Base-by-base conservation (phyloP, 495 filamentous ascomycete species). In the Tirmania nivea region DNA sequence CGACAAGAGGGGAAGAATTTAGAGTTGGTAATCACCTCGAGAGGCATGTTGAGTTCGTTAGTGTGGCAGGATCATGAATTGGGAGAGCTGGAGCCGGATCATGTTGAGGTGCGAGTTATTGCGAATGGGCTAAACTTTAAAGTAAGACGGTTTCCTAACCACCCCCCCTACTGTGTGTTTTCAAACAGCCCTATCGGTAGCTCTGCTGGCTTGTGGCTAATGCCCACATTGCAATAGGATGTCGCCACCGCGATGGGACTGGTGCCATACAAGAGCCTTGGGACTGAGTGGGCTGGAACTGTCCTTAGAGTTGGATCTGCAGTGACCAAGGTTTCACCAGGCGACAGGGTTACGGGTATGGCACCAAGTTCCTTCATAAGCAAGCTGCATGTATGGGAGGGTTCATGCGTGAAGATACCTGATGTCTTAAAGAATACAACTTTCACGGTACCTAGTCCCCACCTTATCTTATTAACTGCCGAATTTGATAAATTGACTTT, bases 91-190 rank as follows among this genome's bases (percentile, higher is more conserved):
- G 50, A 35, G 9, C 58, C 61, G 5, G 60, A 71, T 21, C 66
- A 70, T 35, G 64, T 76, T 8, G 70, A 75, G 56, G 63, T 77
- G 20, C 66, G 70, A 34, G 72, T 78, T 34, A 70, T 69, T 55
- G 75, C 76, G 10, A 65, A 69, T 6, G 73, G 72, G n/a, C 55
- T 77, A 21, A 79, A 77, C 58, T 75, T 75, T 34, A 63, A 65
- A 39, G 73, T 31, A 31, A 31, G 25, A 31, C 25, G 25, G 25
- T 31, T 31, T 31, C 25, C 25, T 31, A 31, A 31, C 4, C 25
- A 5, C 25, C n/a, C n/a, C n/a, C n/a, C n/a, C n/a, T 7, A 31
- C 2, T 5, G 25, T 5, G 1, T 3, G 25, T 31, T 31, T 25
- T 31, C 25, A 31, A 31, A 31, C 25, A 31, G 7, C 25, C 25